These are phyloP conservation scores for Knufia fluminis DNA, from an alignment of 2,329 filamentous ascomycete genomes.

Conservation along the genomic window DNA sequence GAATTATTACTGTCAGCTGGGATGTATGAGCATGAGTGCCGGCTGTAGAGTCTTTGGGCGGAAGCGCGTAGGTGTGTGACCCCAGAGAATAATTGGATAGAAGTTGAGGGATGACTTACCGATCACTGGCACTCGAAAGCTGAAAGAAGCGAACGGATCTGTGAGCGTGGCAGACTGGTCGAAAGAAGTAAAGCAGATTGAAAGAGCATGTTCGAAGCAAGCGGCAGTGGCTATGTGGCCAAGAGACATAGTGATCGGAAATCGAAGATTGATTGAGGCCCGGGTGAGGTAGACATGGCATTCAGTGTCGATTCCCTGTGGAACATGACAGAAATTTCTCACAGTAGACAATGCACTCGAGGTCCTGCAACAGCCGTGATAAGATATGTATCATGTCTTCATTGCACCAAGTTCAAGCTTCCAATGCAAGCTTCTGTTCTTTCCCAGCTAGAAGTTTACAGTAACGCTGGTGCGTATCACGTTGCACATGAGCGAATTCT, in stretches of 20 bases:
- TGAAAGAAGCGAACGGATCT: background rate
- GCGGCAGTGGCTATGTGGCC: background rate
- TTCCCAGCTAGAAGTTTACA: too few species aligned
- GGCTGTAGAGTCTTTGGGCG: background rate
- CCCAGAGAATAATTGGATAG: background rate
- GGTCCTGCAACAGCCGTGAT: too few species aligned
- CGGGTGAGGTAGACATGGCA: background rate
- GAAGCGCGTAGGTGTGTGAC: background rate
- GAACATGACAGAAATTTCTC: background rate
- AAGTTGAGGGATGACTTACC: background rate
- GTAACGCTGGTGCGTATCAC: too few species aligned
- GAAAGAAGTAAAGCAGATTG: background rate
- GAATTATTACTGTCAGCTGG: background rate
- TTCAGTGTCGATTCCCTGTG: too few species aligned
- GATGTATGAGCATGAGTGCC: background rate
- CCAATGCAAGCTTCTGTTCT: too few species aligned
- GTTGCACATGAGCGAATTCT: background rate
- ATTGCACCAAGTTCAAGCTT: too few species aligned
- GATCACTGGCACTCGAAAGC: background rate
- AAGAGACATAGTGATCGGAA: background rate
- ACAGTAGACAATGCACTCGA: too few species aligned
- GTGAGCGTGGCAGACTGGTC: background rate
- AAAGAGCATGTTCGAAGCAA: background rate
- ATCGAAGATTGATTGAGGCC: background rate
- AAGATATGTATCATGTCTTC: too few species aligned